Evolutionary conservation across 2,329 filamentous ascomycete species (phyloP), one percentile per base, ranked within the genome.

Genomic region (Cordyceps javanica): DNA sequence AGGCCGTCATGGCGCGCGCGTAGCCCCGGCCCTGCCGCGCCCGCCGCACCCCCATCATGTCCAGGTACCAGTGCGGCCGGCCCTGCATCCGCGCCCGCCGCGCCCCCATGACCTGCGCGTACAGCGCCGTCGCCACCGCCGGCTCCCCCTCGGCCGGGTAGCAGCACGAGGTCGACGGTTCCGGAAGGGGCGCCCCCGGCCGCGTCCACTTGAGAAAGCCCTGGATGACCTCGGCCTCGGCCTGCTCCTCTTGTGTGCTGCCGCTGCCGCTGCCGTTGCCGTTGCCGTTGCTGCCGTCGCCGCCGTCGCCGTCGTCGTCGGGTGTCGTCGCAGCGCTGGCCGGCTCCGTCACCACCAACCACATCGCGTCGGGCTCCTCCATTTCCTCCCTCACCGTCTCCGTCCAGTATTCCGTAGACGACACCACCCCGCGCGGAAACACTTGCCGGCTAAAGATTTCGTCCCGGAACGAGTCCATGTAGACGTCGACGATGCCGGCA

Each of bases 121-220:
- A 78, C 64, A 79, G 80, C 2, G 64, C 58, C 13, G 68, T 63
- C 0, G 72, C 76, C 8, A 76, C 62, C 1, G 54, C 64, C 2
- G 62, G 60, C 50, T 77, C 66, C 9, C 70, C 73, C 13, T 72
- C 73, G 30, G 67, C 61, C 0, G 78, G 76, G 73, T 73, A 81
- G 3, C 60, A 55, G 0, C 68, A n/a, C 67, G 6, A 34, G 2
- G 67, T 61, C 1, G 68, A n/a, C n/a, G 64, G 26, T 46, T 63
- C 65, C 6, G 61, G 62, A 38, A 64, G 60, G 2, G 62, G 55
- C 13, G 65, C 60, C 1, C 61, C 66, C 0, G 71, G 72, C 3
- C 69, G 63, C 8, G 68, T 62, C 81, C 80, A 83, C 62, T 81
- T 78, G 5, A 74, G 73, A 57, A 77, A 80, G 1, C 75, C 76